These are phyloP conservation scores for Datisca glomerata DNA, from an alignment of 306 rosid genomes.

Conservation along the genomic window DNA sequence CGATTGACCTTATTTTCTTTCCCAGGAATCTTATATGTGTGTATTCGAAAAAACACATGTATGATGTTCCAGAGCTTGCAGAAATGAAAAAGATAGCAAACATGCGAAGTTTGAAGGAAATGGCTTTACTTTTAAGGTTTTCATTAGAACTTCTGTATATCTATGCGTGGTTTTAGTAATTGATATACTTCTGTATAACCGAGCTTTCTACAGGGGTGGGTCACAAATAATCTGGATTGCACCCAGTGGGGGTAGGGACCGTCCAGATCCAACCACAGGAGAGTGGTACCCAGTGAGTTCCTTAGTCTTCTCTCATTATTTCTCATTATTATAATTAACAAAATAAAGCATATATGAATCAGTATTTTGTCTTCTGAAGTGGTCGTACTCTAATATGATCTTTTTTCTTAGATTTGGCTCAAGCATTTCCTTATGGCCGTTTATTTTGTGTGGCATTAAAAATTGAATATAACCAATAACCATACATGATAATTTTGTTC, in stretches of 20 bases:
- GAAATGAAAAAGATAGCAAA: conserved; percentile 88
- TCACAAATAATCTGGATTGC: conserved; percentile 96
- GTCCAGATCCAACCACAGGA: conserved; percentile 51
- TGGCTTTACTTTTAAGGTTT: conserved; percentile 84
- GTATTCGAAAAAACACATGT: conserved; percentile 95
- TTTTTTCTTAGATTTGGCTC: too few relatives aligned
- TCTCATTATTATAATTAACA: too few relatives aligned
- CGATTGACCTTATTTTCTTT: neutral
- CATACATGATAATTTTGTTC: too few relatives aligned
- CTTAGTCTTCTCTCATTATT: too few relatives aligned
- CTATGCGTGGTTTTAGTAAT: neutral
- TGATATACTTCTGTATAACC: conserved; percentile 8
- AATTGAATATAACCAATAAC: too few relatives aligned
- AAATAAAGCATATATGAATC: too few relatives aligned
- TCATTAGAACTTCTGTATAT: neutral
- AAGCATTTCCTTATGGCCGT: too few relatives aligned
- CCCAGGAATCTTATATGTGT: conserved; percentile 92
- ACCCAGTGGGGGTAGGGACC: conserved; percentile 97
- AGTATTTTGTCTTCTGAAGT: too few relatives aligned
- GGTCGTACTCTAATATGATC: too few relatives aligned
- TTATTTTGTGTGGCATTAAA: too few relatives aligned
- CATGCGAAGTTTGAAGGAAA: conserved; percentile 85
- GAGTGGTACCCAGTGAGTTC: conserved; percentile 83
- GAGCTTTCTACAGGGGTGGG: conserved; percentile 50
- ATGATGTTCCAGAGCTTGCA: conserved; percentile 65